Evolutionary conservation across 2,329 filamentous ascomycete genomes (phyloP), one percentile per base, ranked within the genome.

Genomic region (Calonectria pauciramosa): DNA sequence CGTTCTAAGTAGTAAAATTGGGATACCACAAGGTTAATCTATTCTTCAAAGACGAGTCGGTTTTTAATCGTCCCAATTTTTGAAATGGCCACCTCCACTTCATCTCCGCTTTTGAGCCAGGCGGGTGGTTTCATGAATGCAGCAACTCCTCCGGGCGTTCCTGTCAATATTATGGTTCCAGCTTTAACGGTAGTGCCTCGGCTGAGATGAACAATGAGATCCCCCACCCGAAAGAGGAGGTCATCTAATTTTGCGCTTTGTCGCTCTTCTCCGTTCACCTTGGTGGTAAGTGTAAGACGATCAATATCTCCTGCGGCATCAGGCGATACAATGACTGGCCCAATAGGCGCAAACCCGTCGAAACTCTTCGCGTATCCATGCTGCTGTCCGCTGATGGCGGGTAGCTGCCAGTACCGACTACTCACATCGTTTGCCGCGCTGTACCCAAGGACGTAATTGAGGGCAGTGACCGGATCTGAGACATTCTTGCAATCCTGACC

Each of bases 311-410:
- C 59, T 32, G 36, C 20, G 14, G 26, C 49, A 13, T 44, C 49
- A 2, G 44, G 34, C 18, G 69, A 71, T 20, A 30, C 49, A 10
- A 71, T 66, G 2, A 71, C 60, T 2, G 69, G 69, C 44, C 69
- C 69, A 10, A 71, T 38, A 4, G 69, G 69, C 3, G 59, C 59
- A 20, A 71, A 71, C 10, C 69, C 69, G 44, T 71, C 69, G 18
- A 71, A 71, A 10, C 69, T 71, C 32, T 71, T 71, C 1, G 69
- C 59, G 47, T 71, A 71, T 20, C 69, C 69, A n/a, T 71, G 69
- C 16, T 71, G 69, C 7, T 71, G 59, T 11, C 69, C 69, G n/a
- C 69, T 71, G 20, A 56, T 66, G 3, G 52, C 69, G 3, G 69
- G 69, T 14, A 44, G 14, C 44, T 71, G 69, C 69, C 69, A 71